Conservation (phyloP, 2,329 filamentous ascomycete genomes). For the Aaosphaeria arxii region DNA sequence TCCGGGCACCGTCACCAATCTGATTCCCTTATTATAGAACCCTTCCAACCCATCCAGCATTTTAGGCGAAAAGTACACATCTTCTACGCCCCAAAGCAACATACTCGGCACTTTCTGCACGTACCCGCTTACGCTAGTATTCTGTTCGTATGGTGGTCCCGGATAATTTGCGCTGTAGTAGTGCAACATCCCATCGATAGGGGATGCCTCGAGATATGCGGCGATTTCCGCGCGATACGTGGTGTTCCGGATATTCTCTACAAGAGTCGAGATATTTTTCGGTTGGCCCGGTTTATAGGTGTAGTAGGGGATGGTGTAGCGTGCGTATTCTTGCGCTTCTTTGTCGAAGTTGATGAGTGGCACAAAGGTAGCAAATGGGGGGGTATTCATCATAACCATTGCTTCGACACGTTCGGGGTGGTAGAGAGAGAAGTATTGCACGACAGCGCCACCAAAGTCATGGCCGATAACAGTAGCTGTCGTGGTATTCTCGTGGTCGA, state of each 20-base stretch:
- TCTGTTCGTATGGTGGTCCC: too few relatives aligned
- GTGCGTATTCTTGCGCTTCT: conserved; percentile 1
- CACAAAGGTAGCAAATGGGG: conserved; percentile 2
- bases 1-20: too few relatives aligned
- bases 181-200: too few relatives aligned
- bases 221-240: too few relatives aligned
- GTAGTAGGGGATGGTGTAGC: conserved; percentile 5
- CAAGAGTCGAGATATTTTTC: conserved; percentile 4
- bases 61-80: too few relatives aligned
- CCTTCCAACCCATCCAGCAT: too few relatives aligned
- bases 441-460: conserved; percentile 5
- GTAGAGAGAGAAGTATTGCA: not conserved
- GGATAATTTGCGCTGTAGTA: too few relatives aligned
- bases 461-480: conserved; percentile 3
- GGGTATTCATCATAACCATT: conserved; percentile 2
- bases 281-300: conserved; percentile 2
- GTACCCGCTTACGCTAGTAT: too few relatives aligned
- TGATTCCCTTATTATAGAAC: too few relatives aligned
- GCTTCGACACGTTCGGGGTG: not conserved
- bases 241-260: conserved; percentile 2
- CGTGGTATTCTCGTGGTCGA: conserved; percentile 2
- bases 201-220: too few relatives aligned
- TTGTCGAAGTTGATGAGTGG: conserved; percentile 1
- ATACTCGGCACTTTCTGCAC: too few relatives aligned
- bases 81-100: too few relatives aligned